A percentile compares a stretch with the other conserved stretches of the same genome.
These are phyloP conservation scores for Talinum fruticosum DNA, from an alignment of 148 eudicot genomes.

Conservation along the genomic window DNA sequence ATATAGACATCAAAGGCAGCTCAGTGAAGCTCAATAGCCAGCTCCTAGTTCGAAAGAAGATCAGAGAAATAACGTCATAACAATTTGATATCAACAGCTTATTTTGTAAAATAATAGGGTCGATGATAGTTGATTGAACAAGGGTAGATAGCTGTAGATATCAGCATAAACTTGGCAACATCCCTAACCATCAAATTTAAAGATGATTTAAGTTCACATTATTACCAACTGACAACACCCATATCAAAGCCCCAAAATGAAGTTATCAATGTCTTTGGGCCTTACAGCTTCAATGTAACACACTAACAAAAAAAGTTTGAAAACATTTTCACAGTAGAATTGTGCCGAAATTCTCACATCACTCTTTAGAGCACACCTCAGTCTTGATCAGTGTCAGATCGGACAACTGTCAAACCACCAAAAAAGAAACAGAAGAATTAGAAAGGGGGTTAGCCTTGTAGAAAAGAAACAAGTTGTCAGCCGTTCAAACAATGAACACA, in stretches of 20 bases:
- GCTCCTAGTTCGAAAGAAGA: background rate
- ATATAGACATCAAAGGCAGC: no score
- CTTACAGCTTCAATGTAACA: background rate
- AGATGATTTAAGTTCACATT: conserved; percentile 19
- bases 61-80: background rate
- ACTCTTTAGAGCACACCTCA: background rate
- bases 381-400: background rate
- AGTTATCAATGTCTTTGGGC: background rate
- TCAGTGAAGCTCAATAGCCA: no score
- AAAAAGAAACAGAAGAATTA: no score
- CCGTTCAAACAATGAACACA: no score
- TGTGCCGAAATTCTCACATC: background rate
- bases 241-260: background rate
- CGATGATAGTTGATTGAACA: no score
- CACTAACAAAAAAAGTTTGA: conserved; percentile 9
- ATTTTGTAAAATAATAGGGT: no score
- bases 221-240: conserved; percentile 12
- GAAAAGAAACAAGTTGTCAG: background rate
- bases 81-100: no score
- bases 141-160: no score
- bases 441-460: background rate
- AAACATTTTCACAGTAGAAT: conserved; percentile 3
- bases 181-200: background rate
- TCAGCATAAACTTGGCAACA: background rate
- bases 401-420: conserved; percentile 12